phyloP scores from a whole-genome alignment of 371 early-diverging fungal species.

The Smittium mucronatum region DNA sequence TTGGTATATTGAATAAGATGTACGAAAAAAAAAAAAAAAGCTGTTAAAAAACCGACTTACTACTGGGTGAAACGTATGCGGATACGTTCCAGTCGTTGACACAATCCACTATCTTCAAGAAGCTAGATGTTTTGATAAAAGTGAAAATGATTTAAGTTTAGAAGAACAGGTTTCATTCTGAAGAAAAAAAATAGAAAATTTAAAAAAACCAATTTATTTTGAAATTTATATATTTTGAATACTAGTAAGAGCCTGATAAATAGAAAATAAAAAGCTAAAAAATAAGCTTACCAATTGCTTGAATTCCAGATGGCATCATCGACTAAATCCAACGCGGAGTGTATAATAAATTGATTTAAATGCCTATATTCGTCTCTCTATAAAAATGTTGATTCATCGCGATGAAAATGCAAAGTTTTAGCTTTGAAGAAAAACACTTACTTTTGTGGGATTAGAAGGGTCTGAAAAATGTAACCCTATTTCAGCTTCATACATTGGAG shows the following conservation, averaged over 20 bases:
- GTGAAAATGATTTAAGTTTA: conserved; percentile 6
- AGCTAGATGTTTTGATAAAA: conserved; percentile 41
- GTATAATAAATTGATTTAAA: conserved; percentile 88
- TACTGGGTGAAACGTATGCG: conserved; percentile 81
- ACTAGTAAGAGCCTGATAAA: too few species aligned
- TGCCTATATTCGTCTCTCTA: conserved; percentile 74
- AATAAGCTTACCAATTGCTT: conserved; percentile 38
- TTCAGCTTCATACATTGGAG: conserved; percentile 88
- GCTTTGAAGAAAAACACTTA: too few species aligned
- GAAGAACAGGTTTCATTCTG: too few species aligned
- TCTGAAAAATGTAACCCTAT: conserved; percentile 44
- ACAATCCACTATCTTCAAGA: conserved; percentile 83
- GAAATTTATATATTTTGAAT: too few species aligned
- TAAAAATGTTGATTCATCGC: too few species aligned
- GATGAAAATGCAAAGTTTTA: too few species aligned
- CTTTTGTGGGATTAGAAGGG: conserved; percentile 28
- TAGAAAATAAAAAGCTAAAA: conserved; percentile 37
- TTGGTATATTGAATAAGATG: too few species aligned
- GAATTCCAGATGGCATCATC: conserved; percentile 84
- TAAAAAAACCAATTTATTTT: too few species aligned
- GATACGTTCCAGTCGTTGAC: conserved; percentile 89
- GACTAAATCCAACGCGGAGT: conserved; percentile 88
- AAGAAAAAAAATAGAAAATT: too few species aligned
- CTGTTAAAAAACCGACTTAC: background rate
- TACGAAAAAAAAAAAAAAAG: too few species aligned